A percentile compares a stretch with the other conserved stretches of the same genome.
phyloP scores from a whole-genome alignment of 139 green algal genomes.

The Chlorella sorokiniana region DNA sequence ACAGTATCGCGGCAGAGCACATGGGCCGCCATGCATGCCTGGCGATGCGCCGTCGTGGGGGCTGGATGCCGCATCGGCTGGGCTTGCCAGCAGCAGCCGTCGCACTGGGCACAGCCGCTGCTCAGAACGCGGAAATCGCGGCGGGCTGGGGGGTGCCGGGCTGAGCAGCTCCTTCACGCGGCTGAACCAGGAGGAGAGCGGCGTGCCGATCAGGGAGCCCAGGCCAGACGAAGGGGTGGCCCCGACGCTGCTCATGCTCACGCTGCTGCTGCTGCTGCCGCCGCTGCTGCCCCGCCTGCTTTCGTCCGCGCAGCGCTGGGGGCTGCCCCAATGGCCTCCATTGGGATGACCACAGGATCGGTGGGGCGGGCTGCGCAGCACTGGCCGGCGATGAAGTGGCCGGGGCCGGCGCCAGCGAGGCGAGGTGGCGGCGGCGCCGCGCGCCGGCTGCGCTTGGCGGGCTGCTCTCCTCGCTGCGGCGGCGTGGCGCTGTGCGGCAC shows the following conservation, averaged over 20 bases:
- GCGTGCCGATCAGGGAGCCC: not conserved
- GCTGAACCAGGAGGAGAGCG: not conserved
- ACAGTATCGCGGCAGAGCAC: too few relatives aligned
- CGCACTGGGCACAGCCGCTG: not conserved
- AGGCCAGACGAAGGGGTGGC: not conserved
- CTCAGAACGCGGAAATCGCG: not conserved
- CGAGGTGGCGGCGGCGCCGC: not conserved
- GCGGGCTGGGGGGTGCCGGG: not conserved
- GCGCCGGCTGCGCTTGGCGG: not conserved
- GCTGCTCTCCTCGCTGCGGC: not conserved
- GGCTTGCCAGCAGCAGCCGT: not conserved
- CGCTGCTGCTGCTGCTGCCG: not conserved
- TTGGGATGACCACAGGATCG: not conserved
- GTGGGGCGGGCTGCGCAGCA: not conserved
- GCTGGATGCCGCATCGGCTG: too few relatives aligned
- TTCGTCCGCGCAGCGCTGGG: too few relatives aligned
- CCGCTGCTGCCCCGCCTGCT: not conserved
- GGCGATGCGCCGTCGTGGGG: too few relatives aligned
- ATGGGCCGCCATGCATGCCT: too few relatives aligned
- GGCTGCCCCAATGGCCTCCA: not conserved
- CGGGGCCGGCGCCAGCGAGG: not conserved
- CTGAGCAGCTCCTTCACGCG: not conserved
- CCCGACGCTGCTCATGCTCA: not conserved
- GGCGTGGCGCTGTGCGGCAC: not conserved
- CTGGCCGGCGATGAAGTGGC: not conserved